phyloP scores from a whole-genome alignment of 495 filamentous ascomycete genomes.

The Trichoderma orchidacearum region DNA sequence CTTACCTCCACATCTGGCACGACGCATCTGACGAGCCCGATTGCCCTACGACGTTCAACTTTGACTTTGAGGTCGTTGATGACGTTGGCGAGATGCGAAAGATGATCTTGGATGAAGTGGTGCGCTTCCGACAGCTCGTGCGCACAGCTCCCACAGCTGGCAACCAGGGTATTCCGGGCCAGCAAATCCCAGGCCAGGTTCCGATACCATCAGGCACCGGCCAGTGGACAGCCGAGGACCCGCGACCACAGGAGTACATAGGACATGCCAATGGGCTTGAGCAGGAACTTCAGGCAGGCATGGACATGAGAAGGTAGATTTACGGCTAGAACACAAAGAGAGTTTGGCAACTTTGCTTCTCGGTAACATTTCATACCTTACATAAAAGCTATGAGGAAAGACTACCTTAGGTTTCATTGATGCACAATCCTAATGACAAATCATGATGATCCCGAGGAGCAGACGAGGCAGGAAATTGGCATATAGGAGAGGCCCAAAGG shows the following conservation, averaged over 20 bases:
- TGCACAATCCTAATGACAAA: too few species aligned
- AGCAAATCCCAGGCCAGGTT: constrained; percentile 28
- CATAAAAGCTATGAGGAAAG: too few species aligned
- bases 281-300: constrained; percentile 69
- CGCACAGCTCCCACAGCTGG: constrained; percentile 42
- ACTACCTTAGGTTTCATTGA: too few species aligned
- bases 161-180: constrained; percentile 5
- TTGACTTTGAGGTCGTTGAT: constrained; percentile 92
- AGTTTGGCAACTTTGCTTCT: background rate
- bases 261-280: constrained; percentile 51
- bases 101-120: constrained; percentile 93
- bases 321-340: background rate
- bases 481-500: too few species aligned
- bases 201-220: constrained; percentile 61
- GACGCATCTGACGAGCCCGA: constrained; percentile 90
- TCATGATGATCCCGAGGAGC: too few species aligned
- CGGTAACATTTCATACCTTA: too few species aligned
- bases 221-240: constrained; percentile 71
- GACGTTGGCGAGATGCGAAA: constrained; percentile 86
- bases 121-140: constrained; percentile 64
- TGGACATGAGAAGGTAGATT: constrained; percentile 43
- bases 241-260: constrained; percentile 70
- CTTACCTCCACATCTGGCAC: constrained; percentile 96
- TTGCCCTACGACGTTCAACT: constrained; percentile 90
- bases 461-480: too few species aligned